These are phyloP conservation scores for Pistacia vera DNA, from an alignment of 345 rosid species.

Conservation along the genomic window DNA sequence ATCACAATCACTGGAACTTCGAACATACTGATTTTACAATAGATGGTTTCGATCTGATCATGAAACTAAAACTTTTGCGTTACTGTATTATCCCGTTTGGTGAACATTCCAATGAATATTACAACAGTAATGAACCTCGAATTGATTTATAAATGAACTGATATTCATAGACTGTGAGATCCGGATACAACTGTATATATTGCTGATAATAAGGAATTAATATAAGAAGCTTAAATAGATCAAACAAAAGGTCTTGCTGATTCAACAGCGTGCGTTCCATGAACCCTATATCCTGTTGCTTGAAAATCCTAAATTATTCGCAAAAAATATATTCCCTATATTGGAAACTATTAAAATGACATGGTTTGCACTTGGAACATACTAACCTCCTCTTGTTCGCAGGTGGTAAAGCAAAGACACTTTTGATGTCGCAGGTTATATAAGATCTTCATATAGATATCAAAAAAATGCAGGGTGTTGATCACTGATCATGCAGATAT, in stretches of 20 bases:
- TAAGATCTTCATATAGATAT: neutral
- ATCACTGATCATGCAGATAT: conserved; percentile 51
- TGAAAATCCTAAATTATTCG: neutral
- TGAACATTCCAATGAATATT: neutral
- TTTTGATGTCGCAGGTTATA: neutral
- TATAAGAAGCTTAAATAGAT: neutral
- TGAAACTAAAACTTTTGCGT: no score
- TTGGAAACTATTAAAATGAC: neutral
- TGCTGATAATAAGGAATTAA: neutral
- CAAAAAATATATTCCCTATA: neutral
- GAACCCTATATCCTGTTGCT: neutral
- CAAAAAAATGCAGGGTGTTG: neutral
- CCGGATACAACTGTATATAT: neutral
- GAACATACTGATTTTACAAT: no score
- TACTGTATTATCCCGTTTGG: neutral
- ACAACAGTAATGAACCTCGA: neutral
- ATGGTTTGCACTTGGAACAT: neutral
- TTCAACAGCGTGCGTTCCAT: neutral
- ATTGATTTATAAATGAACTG: neutral
- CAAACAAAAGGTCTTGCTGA: neutral
- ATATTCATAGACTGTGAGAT: neutral
- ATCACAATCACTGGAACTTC: no score
- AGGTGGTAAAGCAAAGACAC: neutral
- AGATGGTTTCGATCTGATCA: no score
- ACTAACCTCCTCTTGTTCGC: neutral